Conservation (phyloP, 345 rosid species). For the Eucalyptus curtisii region DNA sequence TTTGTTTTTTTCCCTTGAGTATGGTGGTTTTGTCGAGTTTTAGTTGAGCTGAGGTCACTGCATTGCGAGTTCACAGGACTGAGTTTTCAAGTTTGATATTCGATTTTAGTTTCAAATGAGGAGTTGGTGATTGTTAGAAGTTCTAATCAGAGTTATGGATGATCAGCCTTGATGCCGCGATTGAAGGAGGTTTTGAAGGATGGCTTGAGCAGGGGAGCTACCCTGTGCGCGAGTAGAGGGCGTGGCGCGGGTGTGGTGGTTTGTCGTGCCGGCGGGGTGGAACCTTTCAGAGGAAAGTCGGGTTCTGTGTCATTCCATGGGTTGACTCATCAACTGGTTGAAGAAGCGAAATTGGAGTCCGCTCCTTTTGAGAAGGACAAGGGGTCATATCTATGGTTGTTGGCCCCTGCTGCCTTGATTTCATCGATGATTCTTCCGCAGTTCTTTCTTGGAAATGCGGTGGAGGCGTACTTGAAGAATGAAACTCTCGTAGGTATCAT, state of each 20-base stretch:
- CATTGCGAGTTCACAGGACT: background rate
- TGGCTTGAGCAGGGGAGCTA: background rate
- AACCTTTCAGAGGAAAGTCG: constrained; percentile 64
- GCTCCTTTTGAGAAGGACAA: constrained; percentile 56
- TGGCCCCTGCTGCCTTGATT: constrained; percentile 60
- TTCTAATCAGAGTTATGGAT: background rate
- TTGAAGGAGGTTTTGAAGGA: background rate
- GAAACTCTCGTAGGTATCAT: constrained; percentile 31
- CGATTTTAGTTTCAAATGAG: background rate
- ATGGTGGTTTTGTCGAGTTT: background rate
- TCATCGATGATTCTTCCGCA: constrained; percentile 63
- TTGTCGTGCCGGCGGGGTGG: constrained; percentile 20
- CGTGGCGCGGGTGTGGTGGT: background rate
- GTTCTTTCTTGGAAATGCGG: constrained; percentile 40
- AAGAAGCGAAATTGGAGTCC: constrained; percentile 55
- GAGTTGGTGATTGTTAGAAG: background rate
- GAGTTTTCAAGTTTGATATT: background rate
- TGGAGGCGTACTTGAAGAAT: constrained; percentile 42
- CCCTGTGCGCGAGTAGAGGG: background rate
- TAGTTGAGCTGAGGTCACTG: background rate
- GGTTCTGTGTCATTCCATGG: constrained; percentile 79
- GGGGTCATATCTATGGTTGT: constrained; percentile 62
- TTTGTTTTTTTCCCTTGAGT: background rate
- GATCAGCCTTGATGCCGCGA: background rate
- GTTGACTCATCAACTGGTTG: constrained; percentile 58